Conservation (phyloP, 2,329 filamentous ascomycete genomes). For the Penicillium fuscoglaucum region DNA sequence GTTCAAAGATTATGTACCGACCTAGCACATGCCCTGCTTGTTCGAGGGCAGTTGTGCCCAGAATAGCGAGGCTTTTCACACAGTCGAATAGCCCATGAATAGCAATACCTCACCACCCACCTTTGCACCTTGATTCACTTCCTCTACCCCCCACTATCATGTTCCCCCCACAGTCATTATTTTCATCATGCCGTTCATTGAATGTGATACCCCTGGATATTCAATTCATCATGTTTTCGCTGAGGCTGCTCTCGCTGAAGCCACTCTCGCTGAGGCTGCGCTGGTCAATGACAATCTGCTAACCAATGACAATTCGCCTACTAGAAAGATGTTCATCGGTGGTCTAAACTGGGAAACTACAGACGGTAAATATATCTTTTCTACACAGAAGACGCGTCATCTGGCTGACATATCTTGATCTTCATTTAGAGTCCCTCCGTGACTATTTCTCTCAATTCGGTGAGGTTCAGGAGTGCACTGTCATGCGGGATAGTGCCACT, state of each 20-base stretch:
- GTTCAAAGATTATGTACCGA: neutral
- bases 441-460: slow-evolving; percentile 98
- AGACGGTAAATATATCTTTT: slow-evolving; percentile 68
- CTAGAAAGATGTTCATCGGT: slow-evolving; percentile 99
- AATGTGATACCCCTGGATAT: neutral
- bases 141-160: neutral
- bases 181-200: neutral
- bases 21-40: neutral
- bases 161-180: neutral
- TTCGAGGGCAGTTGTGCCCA: neutral
- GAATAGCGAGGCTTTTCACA: neutral
- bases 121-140: slow-evolving; percentile 2
- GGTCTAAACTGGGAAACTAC: slow-evolving; percentile 99
- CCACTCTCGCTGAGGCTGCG: too few species aligned
- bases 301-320: slow-evolving; percentile 28
- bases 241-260: too few species aligned
- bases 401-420: neutral
- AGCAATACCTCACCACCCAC: slow-evolving; percentile 22
- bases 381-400: neutral
- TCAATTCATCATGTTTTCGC: neutral
- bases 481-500: slow-evolving; percentile 96
- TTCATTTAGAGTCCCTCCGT: slow-evolving; percentile 76
- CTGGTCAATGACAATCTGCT: neutral
- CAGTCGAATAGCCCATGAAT: slow-evolving; percentile 16
- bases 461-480: slow-evolving; percentile 94